Base-by-base conservation (phyloP, 192 early-diverging fungal species). In the Allomyces macrogynus region DNA sequence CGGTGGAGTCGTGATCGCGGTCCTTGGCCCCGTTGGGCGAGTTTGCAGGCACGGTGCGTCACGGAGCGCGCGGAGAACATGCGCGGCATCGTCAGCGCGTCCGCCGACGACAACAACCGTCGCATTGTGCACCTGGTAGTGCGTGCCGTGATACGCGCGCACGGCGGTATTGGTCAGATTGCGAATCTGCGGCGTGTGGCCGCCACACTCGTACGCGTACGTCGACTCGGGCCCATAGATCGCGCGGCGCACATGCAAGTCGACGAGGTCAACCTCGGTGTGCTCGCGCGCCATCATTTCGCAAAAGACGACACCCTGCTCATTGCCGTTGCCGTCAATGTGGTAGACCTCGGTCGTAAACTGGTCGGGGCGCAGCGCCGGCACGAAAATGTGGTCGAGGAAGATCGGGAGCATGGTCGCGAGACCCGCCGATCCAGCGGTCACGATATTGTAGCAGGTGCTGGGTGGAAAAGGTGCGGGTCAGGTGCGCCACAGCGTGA, bases 291-390 rank as follows among this genome's bases (percentile, higher is more conserved):
- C 75, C 0, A 85, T 81, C 86, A 93, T 91, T 67, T 87, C 80
- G 69, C 80, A 77, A 25, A 80, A 79, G 44, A 93, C 90, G 10
- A 93, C 90, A 18, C 90, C 90, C 32, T 89, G 81, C 49, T 87
- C 80, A 65, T 81, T 79, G 5, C 78, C 86, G 1, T 76, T 71
- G 22, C 71, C 78, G 63, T 91, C 87, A 43, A 84, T 74, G 72
- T 91, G 88, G 67, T 87, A 87, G 11, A 93, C 89, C 26, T 89
- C 86, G 26, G 85, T 89, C 63, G 84, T 75, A 67, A 89, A 91
- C 65, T 90, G 84, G 24, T 77, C 76, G 40, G 85, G 82, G 26
- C 76, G 65, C 62, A 93, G 74, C n/a, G 83, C 77, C 10, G 89
- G 89, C 65, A 81, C 72, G 49, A 91, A 68, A 18, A 93, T 77